phyloP scores from a whole-genome alignment of 306 rosid species.

The Cucumis hystrix region DNA sequence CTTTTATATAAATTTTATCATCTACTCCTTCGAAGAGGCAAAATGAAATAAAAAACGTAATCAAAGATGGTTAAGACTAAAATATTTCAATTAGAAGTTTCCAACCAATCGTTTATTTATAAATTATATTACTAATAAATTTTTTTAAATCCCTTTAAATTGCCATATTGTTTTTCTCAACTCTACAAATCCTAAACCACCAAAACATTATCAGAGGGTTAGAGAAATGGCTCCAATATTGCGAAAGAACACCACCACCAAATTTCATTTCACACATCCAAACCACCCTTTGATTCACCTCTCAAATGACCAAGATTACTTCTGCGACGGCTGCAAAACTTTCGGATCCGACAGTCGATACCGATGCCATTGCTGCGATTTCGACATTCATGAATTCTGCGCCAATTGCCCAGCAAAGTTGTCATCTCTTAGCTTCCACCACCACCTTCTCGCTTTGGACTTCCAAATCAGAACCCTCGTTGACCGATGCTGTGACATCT shows the following conservation, averaged over 20 bases:
- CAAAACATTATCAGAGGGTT: neutral
- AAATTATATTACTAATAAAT: too few relatives aligned
- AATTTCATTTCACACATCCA: neutral
- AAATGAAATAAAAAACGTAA: too few relatives aligned
- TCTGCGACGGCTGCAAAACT: neutral
- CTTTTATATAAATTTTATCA: too few relatives aligned
- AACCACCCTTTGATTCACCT: neutral
- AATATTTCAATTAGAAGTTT: too few relatives aligned
- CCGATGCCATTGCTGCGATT: slow-evolving; percentile 13
- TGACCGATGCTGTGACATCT: neutral
- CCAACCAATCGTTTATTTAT: too few relatives aligned
- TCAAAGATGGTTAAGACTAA: too few relatives aligned
- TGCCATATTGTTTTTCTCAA: neutral
- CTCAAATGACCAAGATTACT: neutral
- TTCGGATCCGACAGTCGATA: neutral
- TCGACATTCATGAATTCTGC: slow-evolving; percentile 13
- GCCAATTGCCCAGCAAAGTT: slow-evolving; percentile 7
- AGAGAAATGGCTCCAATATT: neutral
- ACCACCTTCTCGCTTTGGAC: neutral
- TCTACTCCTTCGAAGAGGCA: too few relatives aligned
- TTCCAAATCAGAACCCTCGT: neutral
- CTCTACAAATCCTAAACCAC: neutral
- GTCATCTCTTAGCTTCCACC: neutral
- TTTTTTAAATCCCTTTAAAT: too few relatives aligned
- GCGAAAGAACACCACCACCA: neutral